These are phyloP conservation scores for Fusarium tricinctum DNA, from an alignment of 2,329 filamentous ascomycete genomes.

Conservation along the genomic window DNA sequence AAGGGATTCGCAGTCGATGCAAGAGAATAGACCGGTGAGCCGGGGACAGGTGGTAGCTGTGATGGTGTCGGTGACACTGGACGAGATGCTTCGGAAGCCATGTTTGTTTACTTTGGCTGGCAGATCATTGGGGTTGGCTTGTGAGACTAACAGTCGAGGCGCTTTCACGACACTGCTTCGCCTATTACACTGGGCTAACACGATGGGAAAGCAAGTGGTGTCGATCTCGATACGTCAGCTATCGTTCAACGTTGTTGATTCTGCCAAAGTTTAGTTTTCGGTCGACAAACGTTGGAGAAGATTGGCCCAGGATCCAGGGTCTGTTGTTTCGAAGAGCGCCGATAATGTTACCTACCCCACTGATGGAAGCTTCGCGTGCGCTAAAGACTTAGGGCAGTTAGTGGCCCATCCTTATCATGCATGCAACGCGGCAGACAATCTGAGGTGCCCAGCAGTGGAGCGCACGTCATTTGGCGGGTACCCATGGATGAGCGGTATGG, in stretches of 20 bases:
- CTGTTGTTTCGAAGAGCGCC: constrained; percentile 15
- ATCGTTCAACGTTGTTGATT: constrained; percentile 24
- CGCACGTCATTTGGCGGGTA: constrained; percentile 45
- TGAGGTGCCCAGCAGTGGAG: constrained; percentile 22
- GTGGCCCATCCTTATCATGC: constrained; percentile 33
- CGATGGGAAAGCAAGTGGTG: neutral
- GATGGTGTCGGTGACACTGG: constrained; percentile 66
- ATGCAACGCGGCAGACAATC: constrained; percentile 18
- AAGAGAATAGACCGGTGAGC: constrained; percentile 74
- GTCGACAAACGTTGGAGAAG: constrained; percentile 47
- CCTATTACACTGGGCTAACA: constrained; percentile 19
- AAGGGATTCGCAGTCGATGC: constrained; percentile 73
- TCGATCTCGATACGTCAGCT: constrained; percentile 16
- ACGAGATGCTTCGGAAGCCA: constrained; percentile 54
- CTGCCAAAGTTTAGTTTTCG: constrained; percentile 22
- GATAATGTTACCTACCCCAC: constrained; percentile 27
- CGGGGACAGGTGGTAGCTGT: constrained; percentile 71
- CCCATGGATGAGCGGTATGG: constrained; percentile 6
- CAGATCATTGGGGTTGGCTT: constrained; percentile 36
- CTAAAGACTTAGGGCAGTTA: constrained; percentile 43
- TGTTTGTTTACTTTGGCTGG: constrained; percentile 44
- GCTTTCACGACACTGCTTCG: constrained; percentile 3
- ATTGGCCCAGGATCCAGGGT: constrained; percentile 25
- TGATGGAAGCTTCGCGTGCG: constrained; percentile 28
- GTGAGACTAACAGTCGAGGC: constrained; percentile 9